These are phyloP conservation scores for Starmerella sp. DNA, from an alignment of 805 yeast genomes.

Conservation along the genomic window DNA sequence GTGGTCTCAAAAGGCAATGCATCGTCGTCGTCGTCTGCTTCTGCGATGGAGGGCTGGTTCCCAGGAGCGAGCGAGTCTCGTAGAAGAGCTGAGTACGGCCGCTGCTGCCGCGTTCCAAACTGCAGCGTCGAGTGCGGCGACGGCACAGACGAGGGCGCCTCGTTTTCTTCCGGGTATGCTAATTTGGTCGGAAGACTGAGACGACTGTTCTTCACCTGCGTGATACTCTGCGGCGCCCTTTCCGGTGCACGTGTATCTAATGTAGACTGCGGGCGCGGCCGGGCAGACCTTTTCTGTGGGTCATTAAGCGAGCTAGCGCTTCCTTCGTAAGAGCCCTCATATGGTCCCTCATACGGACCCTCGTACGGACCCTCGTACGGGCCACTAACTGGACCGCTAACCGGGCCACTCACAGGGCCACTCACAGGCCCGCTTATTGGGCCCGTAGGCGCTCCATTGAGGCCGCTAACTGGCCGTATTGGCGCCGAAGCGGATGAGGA, in stretches of 20 bases:
- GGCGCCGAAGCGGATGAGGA: background rate
- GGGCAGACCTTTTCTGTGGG: background rate
- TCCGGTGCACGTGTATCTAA: background rate
- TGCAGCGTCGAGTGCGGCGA: conserved; percentile 3
- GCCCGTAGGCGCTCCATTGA: background rate
- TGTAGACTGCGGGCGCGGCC: background rate
- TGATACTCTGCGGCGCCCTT: background rate
- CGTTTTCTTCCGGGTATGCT: background rate
- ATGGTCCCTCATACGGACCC: background rate
- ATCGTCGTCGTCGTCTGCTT: conserved; percentile 20
- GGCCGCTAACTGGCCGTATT: background rate
- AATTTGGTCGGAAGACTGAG: background rate
- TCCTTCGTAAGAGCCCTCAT: background rate
- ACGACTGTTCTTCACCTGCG: background rate
- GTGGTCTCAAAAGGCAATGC: conserved; percentile 24
- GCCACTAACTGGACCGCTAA: background rate
- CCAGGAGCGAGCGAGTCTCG: background rate
- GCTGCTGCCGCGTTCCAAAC: background rate
- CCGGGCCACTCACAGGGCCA: background rate
- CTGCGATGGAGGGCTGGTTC: background rate
- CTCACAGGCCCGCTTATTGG: background rate
- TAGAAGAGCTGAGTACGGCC: conserved; percentile 5
- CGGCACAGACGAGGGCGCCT: background rate
- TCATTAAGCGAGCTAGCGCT: too few species aligned
- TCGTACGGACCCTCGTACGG: background rate